These are phyloP conservation scores for Mycosarcoma maydis DNA, from an alignment of 1,284 basidiomycete genomes.

Conservation along the genomic window DNA sequence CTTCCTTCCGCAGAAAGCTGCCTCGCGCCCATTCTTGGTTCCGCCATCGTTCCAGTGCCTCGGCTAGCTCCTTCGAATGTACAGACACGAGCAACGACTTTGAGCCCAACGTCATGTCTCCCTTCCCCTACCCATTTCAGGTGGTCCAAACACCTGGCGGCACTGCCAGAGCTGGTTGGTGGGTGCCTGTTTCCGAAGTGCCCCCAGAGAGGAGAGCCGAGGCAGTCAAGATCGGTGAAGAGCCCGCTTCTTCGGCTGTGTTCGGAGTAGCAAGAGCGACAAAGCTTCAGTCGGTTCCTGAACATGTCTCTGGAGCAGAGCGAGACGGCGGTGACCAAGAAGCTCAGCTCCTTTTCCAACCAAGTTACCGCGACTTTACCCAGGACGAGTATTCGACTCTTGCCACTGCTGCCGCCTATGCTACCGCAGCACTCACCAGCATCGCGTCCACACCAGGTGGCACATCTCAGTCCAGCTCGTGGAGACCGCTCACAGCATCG, in stretches of 20 bases:
- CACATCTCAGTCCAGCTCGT: constrained; percentile 24
- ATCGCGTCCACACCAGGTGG: constrained; percentile 35
- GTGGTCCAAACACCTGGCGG: constrained; percentile 60
- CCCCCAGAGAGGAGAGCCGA: constrained; percentile 33
- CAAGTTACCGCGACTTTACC: constrained; percentile 50
- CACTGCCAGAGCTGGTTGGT: constrained; percentile 57
- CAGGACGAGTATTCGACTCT: constrained; percentile 52
- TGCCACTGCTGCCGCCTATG: constrained; percentile 59
- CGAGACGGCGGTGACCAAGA: constrained; percentile 20
- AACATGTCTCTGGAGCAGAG: constrained; percentile 3
- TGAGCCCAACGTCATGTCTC: constrained; percentile 46
- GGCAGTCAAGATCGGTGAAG: constrained; percentile 28
- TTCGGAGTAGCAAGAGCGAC: background rate
- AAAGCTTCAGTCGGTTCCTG: constrained; percentile 15
- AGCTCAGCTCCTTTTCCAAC: constrained; percentile 43
- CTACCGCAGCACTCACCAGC: constrained; percentile 59
- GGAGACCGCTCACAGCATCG: constrained; percentile 38
- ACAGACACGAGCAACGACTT: constrained; percentile 27
- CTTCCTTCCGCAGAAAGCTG: constrained; percentile 28
- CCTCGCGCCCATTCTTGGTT: constrained; percentile 3
- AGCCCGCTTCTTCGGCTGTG: background rate
- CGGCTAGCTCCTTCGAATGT: constrained; percentile 23
- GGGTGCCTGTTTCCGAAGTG: constrained; percentile 53
- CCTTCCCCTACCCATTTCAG: constrained; percentile 55
- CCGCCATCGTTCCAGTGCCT: constrained; percentile 21